Evolutionary conservation across 2,329 filamentous ascomycete genomes (phyloP), one percentile per base, ranked within the genome.

Genomic region (Trichophyton verrucosum): DNA sequence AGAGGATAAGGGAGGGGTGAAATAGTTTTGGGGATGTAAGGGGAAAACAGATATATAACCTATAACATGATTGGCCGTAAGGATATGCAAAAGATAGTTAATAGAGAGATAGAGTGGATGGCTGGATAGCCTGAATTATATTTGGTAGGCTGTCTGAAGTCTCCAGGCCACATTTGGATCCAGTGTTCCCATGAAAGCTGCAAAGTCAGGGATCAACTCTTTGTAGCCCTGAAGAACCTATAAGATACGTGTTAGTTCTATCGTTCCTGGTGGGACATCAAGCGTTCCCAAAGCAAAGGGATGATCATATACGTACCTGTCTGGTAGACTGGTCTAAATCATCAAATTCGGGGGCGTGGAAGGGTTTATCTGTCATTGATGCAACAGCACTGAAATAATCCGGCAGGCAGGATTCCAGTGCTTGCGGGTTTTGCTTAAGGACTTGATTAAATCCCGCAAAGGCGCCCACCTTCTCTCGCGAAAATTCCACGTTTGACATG

Each of bases 401-500:
- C 40, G 87, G 79, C 46, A 99, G 79, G 61, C 86, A 88, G 66
- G 86, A 86, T 75, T 97, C 94, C 84, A 99, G 92, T 1, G 91
- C 90, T 70, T 91, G 84, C 0, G 94, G 94, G 69, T 97, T 97
- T 69, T 85, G 84, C 64, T 88, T 82, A 2, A 97, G 88, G 56
- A 95, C 82, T 66, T 87, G 81, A 60, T 89, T 88, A 75, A 99
- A 96, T 0, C 94, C 94, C 68, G 89, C 85, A 72, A 97, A 89
- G 0, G 94, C 92, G 27, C 91, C 91, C 0, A 88, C 90, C 76
- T 99, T 99, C 75, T 99, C 94, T 63, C 95, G 89, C 1, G 90
- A 92, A 69, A 89, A 86, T 59, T 90, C 87, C 36, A 97, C 87
- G 64, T 90, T 88, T 63, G 84, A 82, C 82, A 99, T 95, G 2